Conservation (phyloP, 176 grass and related monocot species). For the Carex cristatella region DNA sequence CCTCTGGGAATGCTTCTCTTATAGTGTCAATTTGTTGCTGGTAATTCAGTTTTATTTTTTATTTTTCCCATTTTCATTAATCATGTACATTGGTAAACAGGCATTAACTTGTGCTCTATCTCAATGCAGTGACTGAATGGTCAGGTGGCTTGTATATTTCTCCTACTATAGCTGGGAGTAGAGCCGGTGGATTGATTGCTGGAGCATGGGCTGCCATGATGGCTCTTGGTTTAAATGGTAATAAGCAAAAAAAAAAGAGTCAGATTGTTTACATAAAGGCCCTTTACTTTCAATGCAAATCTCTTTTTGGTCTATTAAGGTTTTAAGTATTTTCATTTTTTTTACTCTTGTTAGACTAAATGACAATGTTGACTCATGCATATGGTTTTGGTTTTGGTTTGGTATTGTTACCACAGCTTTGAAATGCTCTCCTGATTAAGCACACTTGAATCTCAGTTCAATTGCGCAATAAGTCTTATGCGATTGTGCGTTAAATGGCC, state of each 20-base stretch:
- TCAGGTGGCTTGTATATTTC: slow-evolving; percentile 91
- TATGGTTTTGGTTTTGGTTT: neutral
- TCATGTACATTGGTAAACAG: neutral
- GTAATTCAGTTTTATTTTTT: slow-evolving; percentile 39
- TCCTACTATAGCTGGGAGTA: slow-evolving; percentile 92
- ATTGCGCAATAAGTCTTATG: neutral
- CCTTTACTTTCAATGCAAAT: neutral
- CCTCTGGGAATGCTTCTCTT: slow-evolving; percentile 23
- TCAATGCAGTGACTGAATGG: slow-evolving; percentile 85
- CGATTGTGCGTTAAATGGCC: neutral
- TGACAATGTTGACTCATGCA: neutral
- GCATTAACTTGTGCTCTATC: slow-evolving; percentile 1
- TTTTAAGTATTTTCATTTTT: neutral
- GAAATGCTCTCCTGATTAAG: neutral
- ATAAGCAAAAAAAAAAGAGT: neutral
- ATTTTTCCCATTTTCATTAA: neutral
- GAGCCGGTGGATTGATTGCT: slow-evolving; percentile 80
- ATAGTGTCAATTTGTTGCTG: slow-evolving; percentile 97
- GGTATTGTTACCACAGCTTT: neutral
- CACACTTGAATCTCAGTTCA: neutral
- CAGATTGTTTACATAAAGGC: neutral
- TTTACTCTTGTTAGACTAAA: neutral
- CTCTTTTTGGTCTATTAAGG: neutral
- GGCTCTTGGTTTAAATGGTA: slow-evolving; percentile 83
- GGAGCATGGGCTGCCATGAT: slow-evolving; percentile 98